Conservation (phyloP, 306 rosid genomes). For the Arachis hypogaea region DNA sequence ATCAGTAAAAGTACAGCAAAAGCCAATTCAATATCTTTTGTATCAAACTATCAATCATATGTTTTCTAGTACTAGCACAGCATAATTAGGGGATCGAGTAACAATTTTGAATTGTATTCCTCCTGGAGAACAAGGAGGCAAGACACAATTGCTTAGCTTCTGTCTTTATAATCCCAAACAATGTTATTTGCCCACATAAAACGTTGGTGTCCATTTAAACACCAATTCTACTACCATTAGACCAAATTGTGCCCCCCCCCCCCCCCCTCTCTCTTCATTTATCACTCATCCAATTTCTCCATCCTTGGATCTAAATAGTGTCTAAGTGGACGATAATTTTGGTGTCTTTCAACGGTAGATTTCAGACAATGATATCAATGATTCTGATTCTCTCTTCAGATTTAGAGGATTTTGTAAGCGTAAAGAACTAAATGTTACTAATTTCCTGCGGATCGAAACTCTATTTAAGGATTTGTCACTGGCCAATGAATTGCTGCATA, state of each 20-base stretch:
- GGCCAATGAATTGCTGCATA: no score
- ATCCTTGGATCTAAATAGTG: no score
- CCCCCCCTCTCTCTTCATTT: no score
- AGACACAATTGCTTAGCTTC: neutral
- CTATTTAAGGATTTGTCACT: no score
- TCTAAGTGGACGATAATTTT: no score
- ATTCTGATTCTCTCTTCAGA: neutral
- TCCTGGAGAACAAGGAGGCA: constrained; percentile 3
- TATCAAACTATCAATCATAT: constrained; percentile 4
- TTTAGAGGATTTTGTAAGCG: neutral
- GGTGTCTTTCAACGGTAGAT: neutral
- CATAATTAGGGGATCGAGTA: neutral
- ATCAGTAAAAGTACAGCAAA: constrained; percentile 29
- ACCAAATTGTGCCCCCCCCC: no score
- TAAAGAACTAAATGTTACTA: neutral
- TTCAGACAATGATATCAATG: neutral
- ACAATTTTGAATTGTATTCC: neutral
- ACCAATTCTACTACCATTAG: no score
- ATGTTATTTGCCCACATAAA: no score
- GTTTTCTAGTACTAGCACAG: neutral
- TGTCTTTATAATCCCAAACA: neutral
- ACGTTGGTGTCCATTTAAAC: no score
- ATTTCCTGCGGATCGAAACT: no score
- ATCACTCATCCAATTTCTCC: no score
- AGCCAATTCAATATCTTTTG: neutral